Percentiles rank a stretch among this genome's conserved stretches.
Evolutionary conservation across 1,284 basidiomycete genomes (phyloP).

Genomic region (Golubevia pallescens): DNA sequence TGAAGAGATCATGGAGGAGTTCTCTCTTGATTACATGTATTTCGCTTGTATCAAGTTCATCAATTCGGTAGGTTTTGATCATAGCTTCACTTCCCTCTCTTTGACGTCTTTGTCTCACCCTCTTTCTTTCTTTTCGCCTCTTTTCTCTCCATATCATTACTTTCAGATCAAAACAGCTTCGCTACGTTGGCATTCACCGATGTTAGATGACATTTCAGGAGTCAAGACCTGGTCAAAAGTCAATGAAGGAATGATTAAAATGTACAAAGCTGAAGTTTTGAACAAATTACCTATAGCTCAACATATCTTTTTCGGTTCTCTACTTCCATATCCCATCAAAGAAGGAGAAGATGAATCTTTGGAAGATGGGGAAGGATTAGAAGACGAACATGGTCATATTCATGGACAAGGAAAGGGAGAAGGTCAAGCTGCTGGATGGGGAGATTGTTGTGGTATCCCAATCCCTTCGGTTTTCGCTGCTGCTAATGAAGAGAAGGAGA

Average conservation of each 20-base stretch:
- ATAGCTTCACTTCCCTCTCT: not conserved
- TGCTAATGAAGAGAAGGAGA: constrained; percentile 41
- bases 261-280: constrained; percentile 94
- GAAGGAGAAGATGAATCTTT: constrained; percentile 64
- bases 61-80: constrained; percentile 72
- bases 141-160: not conserved
- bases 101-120: not conserved
- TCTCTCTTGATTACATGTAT: constrained; percentile 92
- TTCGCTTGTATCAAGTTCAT: constrained; percentile 95
- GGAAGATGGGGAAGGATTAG: constrained; percentile 66
- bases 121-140: not conserved
- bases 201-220: constrained; percentile 96
- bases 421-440: constrained; percentile 71
- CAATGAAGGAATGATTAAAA: constrained; percentile 96
- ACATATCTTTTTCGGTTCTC: constrained; percentile 90
- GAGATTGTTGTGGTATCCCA: constrained; percentile 73
- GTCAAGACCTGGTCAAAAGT: constrained; percentile 98
- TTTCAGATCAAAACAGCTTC: constrained; percentile 89
- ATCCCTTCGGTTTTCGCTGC: constrained; percentile 67
- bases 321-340: constrained; percentile 72
- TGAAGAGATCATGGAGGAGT: constrained; percentile 89
- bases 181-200: constrained; percentile 96
- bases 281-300: constrained; percentile 94
- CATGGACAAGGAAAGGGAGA: constrained; percentile 69
- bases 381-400: constrained; percentile 72